A percentile compares a stretch with the other conserved stretches of the same genome.
phyloP scores from a whole-genome alignment of 495 filamentous ascomycete species.

The Immersiella caudata region DNA sequence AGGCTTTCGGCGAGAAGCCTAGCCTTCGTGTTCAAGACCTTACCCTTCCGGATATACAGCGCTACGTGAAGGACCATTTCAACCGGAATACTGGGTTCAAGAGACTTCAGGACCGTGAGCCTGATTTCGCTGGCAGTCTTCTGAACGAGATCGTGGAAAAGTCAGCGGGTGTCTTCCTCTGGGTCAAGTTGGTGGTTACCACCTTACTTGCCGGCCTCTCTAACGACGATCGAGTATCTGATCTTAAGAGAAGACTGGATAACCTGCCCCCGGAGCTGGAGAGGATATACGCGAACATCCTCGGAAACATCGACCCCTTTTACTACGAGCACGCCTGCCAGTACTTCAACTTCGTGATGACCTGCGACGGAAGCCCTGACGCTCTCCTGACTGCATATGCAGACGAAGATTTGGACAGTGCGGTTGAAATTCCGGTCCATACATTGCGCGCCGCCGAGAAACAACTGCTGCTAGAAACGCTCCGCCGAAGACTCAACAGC shows the following conservation, averaged over 20 bases:
- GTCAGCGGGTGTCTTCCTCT: conserved; percentile 11
- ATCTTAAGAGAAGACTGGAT: neutral
- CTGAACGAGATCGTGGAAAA: neutral
- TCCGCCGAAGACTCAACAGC: conserved; percentile 8
- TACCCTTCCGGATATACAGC: neutral
- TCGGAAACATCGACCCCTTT: neutral
- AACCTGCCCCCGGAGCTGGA: neutral
- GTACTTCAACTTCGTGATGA: neutral
- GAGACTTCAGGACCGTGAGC: neutral
- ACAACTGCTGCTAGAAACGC: neutral
- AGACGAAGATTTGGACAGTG: neutral
- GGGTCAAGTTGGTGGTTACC: neutral
- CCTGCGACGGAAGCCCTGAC: neutral
- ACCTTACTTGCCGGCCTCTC: neutral
- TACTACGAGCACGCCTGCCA: conserved; percentile 4
- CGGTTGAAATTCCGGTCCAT: neutral
- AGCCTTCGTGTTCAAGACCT: neutral
- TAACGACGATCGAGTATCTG: neutral
- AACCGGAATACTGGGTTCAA: neutral
- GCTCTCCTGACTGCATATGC: neutral
- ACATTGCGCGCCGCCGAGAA: neutral
- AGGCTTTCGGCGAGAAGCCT: neutral
- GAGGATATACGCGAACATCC: neutral
- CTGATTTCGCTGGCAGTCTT: neutral
- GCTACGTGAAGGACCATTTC: neutral